Conservation (phyloP, 306 rosid genomes). For the Corylus heterophylla region DNA sequence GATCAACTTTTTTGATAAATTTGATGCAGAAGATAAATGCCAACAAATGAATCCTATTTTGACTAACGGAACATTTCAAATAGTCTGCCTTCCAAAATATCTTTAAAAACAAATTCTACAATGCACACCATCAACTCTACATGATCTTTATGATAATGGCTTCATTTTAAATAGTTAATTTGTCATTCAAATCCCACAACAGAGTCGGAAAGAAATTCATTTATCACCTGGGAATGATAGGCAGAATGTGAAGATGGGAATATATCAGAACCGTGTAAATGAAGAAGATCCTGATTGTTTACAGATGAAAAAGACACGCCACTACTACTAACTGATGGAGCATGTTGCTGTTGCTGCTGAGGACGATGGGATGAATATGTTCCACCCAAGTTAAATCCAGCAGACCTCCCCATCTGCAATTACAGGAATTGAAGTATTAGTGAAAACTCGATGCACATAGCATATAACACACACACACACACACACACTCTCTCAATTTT, state of each 20-base stretch:
- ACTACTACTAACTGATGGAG: conserved; percentile 76
- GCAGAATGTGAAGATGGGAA: conserved; percentile 88
- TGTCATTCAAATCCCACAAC: neutral
- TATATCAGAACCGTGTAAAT: conserved; percentile 83
- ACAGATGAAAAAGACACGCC: conserved; percentile 80
- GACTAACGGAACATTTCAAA: neutral
- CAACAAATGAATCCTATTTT: neutral
- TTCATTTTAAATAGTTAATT: neutral
- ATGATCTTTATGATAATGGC: neutral
- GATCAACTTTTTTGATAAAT: neutral
- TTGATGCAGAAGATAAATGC: neutral
- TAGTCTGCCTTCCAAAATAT: neutral
- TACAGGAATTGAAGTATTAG: conserved; percentile 29
- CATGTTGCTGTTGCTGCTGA: conserved; percentile 90
- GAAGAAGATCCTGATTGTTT: conserved; percentile 92
- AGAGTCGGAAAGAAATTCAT: neutral
- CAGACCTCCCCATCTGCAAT: conserved; percentile 88
- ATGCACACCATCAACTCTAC: neutral
- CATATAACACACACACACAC: neutral
- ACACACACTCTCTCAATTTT: neutral
- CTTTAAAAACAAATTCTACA: neutral
- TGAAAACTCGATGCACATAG: conserved; percentile 14
- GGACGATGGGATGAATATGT: conserved; percentile 77
- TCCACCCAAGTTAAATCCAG: conserved; percentile 84
- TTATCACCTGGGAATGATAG: conserved; percentile 83